Conservation (phyloP, 1,139 yeast genomes). For the Taiozyma sp. region DNA sequence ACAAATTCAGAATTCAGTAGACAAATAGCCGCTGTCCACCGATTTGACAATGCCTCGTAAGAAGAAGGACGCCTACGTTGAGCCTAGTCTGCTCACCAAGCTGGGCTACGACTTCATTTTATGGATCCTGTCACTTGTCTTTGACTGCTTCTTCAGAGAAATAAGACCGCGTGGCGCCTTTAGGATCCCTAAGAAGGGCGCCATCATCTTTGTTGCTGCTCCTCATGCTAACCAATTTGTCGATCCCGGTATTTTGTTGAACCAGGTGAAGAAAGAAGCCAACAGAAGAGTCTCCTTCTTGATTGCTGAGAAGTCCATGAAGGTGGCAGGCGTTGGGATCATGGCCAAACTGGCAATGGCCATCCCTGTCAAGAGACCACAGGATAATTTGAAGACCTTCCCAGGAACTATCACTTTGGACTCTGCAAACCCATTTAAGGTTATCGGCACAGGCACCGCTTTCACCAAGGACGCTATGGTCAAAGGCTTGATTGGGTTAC, state of each 20-base stretch:
- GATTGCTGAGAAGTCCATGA: conserved; percentile 79
- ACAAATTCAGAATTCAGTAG: too few relatives aligned
- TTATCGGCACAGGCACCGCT: conserved; percentile 62
- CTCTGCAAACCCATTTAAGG: conserved; percentile 42
- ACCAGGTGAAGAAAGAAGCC: conserved; percentile 68
- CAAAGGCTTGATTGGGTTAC: conserved; percentile 72
- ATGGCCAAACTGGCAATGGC: conserved; percentile 72
- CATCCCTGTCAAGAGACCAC: conserved; percentile 89
- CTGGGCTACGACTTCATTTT: conserved; percentile 42
- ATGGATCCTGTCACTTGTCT: conserved; percentile 40
- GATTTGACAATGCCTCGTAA: not conserved
- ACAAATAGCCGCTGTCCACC: not conserved
- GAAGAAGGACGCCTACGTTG: conserved; percentile 5
- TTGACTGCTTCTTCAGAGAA: conserved; percentile 74
- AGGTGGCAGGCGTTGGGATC: conserved; percentile 62
- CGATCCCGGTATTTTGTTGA: conserved; percentile 82
- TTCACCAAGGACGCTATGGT: conserved; percentile 62
- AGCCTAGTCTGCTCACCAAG: conserved; percentile 24
- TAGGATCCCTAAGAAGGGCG: conserved; percentile 76
- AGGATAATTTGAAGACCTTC: conserved; percentile 66
- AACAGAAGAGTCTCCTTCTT: conserved; percentile 76
- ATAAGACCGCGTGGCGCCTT: conserved; percentile 89
- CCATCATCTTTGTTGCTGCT: conserved; percentile 92
- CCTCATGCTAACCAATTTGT: conserved; percentile 98
- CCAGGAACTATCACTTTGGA: conserved; percentile 49